These are phyloP conservation scores for Penicillium tannophilum DNA, from an alignment of 495 filamentous ascomycete genomes.

Conservation along the genomic window DNA sequence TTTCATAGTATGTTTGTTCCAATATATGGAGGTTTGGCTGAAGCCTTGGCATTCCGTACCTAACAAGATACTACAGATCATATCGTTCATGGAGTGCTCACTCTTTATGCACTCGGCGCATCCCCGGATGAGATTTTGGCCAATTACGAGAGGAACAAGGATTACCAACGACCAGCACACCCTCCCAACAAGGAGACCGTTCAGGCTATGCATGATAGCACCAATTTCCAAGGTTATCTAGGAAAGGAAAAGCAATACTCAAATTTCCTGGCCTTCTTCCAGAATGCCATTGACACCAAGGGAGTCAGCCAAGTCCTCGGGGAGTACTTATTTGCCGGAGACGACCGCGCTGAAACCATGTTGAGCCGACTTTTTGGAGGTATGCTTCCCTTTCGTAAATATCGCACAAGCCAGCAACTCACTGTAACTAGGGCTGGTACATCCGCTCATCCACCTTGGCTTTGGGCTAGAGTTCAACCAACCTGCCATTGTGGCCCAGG, in stretches of 20 bases:
- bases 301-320: conserved; percentile 60
- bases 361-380: conserved; percentile 58
- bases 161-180: conserved; percentile 59
- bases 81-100: conserved; percentile 74
- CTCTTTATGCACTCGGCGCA: conserved; percentile 76
- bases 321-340: conserved; percentile 66
- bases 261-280: conserved; percentile 73
- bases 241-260: conserved; percentile 59
- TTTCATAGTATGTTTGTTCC: conserved; percentile 60
- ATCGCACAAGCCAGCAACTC: conserved; percentile 4
- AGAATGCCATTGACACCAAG: conserved; percentile 64
- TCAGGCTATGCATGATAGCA: conserved; percentile 53
- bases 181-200: conserved; percentile 46
- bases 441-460: conserved; percentile 83
- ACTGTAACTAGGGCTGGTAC: conserved; percentile 59
- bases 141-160: conserved; percentile 59
- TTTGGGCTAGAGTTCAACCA: conserved; percentile 81
- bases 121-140: conserved; percentile 54
- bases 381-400: conserved; percentile 23
- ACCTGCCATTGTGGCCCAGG: conserved; percentile 81
- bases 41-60: neutral
- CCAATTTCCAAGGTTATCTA: conserved; percentile 53
- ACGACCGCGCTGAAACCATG: conserved; percentile 63
- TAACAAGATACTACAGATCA: conserved; percentile 44
- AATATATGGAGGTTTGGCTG: neutral